Conservation (phyloP, 257 asterid species). For the Fraxinus quadrangulata region DNA sequence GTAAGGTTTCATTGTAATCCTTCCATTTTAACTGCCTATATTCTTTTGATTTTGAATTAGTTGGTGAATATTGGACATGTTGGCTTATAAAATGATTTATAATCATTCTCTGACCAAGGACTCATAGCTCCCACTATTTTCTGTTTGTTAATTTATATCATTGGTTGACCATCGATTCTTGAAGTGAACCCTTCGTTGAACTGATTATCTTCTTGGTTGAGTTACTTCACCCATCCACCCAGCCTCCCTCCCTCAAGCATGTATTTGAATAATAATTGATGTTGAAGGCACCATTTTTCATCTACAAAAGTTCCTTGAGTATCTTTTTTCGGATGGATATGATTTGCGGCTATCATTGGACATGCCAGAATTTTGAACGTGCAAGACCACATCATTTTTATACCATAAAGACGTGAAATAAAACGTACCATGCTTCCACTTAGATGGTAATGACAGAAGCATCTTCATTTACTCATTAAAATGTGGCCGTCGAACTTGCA, state of each 20-base stretch:
- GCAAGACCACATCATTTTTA: not conserved
- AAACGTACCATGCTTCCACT: not conserved
- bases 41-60: conserved; percentile 9
- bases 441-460: not conserved
- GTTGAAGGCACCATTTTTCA: not conserved
- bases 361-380: not conserved
- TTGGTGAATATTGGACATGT: not conserved
- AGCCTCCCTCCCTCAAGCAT: not conserved
- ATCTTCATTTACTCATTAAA: not conserved
- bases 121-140: not conserved
- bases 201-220: conserved; percentile 9
- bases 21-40: conserved; percentile 9
- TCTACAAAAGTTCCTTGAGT: not conserved
- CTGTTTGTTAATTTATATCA: not conserved
- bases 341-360: not conserved
- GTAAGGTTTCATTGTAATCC: conserved; percentile 34
- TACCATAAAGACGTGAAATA: not conserved
- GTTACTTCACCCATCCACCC: not conserved
- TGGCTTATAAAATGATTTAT: not conserved
- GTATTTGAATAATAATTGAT: not conserved
- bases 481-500: not conserved
- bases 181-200: not conserved
- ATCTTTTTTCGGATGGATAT: not conserved
- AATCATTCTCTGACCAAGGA: conserved; percentile 2
- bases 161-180: not conserved